Evolutionary conservation across 78 protist genomes (phyloP), one percentile per base, ranked within the genome.

Genomic region (Guillardia theta): DNA sequence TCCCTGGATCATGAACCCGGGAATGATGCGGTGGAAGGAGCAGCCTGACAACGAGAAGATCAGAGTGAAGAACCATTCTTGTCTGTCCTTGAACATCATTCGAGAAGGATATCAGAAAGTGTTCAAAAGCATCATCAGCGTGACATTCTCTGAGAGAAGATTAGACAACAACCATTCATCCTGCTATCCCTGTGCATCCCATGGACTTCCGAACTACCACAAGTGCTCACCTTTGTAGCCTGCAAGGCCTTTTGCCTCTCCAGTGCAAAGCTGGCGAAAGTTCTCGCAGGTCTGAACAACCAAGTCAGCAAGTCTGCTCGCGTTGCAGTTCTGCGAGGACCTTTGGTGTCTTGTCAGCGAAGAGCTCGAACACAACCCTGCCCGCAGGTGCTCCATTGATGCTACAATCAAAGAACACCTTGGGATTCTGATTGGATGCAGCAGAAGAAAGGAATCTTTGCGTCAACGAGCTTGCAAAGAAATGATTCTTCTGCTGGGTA

Each of bases 281-380:
- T 96, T 97, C 93, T 95, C 96, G 0, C 97, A 94, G n/a, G 98
- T 97, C 48, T 83, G 48, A 48, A 15, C 58, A 50, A 10, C 10
- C 58, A n/a, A n/a, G n/a, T n/a, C n/a, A n/a, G 64, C 64, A 54
- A n/a, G n/a, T n/a, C n/a, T n/a, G n/a, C n/a, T n/a, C n/a, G n/a
- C n/a, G n/a, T n/a, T n/a, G n/a, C n/a, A n/a, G n/a, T n/a, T n/a
- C n/a, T n/a, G 58, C 30, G 58, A 24, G 9, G 19, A 77, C 88
- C 88, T 78, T 95, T 19, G 98, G 98, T 45, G 80, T 88, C 12
- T 70, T 95, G 95, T 98, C 98, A 9, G 97, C 97, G 83, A 94
- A 98, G 39, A 99, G 96, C 96, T 98, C 99, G 22, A 99, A 95
- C 54, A 88, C 94, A 36, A 99, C 94, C 9, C 99, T 94, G 2